Conservation (phyloP, 2,329 filamentous ascomycete species). For the Alternaria hordeiaustralica region DNA sequence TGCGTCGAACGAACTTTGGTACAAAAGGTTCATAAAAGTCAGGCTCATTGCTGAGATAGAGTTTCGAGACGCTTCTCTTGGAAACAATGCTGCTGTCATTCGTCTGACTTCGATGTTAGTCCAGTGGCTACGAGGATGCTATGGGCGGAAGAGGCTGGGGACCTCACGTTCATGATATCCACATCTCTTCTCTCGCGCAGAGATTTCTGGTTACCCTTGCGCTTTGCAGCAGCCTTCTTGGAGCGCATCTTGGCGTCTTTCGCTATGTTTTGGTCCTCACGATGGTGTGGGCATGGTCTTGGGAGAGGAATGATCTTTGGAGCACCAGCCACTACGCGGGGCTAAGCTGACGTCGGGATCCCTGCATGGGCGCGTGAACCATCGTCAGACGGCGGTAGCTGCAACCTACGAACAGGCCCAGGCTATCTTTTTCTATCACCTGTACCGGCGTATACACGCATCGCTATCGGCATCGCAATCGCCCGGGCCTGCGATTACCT, state of each 20-base stretch:
- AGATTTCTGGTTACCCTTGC: slow-evolving; percentile 23
- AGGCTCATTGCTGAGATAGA: slow-evolving; percentile 78
- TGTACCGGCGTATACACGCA: slow-evolving; percentile 13
- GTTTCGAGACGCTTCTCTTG: slow-evolving; percentile 87
- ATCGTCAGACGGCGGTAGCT: slow-evolving; percentile 15
- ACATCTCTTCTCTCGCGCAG: slow-evolving; percentile 55
- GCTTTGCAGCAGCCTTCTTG: slow-evolving; percentile 18
- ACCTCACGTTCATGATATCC: slow-evolving; percentile 62
- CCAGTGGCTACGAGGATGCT: not conserved
- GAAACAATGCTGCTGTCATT: slow-evolving; percentile 93
- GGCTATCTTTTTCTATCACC: not conserved
- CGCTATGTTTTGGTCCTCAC: slow-evolving; percentile 14
- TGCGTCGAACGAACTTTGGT: slow-evolving; percentile 78
- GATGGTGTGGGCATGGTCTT: slow-evolving; percentile 2
- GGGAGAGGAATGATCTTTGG: slow-evolving; percentile 25
- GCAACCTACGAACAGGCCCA: slow-evolving; percentile 8
- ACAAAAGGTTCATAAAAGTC: slow-evolving; percentile 91
- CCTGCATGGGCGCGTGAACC: slow-evolving; percentile 22
- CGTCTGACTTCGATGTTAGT: slow-evolving; percentile 61
- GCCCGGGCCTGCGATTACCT: slow-evolving; percentile 1
- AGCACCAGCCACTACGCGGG: slow-evolving; percentile 29
- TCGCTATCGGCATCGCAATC: slow-evolving; percentile 9
- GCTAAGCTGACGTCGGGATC: slow-evolving; percentile 24
- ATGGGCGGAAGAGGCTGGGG: not conserved
- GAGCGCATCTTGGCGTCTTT: slow-evolving; percentile 14